Base-by-base conservation (phyloP, 2,329 filamentous ascomycete species). In the Aspergillus persii region DNA sequence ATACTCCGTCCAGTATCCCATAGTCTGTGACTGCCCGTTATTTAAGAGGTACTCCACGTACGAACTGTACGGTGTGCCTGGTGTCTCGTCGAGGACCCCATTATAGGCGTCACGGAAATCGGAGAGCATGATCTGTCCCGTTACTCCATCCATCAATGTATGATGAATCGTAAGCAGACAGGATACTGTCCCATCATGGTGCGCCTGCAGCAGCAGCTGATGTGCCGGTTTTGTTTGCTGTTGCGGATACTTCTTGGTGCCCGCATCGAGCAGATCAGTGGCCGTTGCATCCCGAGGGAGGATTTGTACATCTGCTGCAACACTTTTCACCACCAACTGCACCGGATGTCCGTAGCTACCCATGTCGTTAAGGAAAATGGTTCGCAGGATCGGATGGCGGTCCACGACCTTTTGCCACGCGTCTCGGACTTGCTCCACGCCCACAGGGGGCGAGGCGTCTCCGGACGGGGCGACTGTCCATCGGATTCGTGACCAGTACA, bases 81-180 rank as follows among this genome's bases (percentile, higher is more conserved):
- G n/a, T 51, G 4, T 23, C 71, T 61, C 0, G 83, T 3, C 69
- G 68, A 63, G 77, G 77, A 49, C 77, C 23, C 31, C 50, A 27
- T 44, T n/a, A 44, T 50, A 58, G 18, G 56, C 56, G 9, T 46
- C 30, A n/a, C 39, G 71, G 11, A 71, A 58, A 4, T 64, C 59
- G 11, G 63, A 41, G 3, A 55, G 29, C 11, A 52, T 6, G 8
- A 55, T 27, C 23, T 53, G 27, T 3, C 41, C n/a, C 9, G 49
- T 47, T 15, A 27, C 31, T n/a, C 49, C 59, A 30, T 58, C 52
- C 23, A 61, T 29, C 23, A 60, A 56, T 18, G 27, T 58, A 59
- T 50, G 53, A 50, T 59, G 47, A 3, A 50, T 44, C 3, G 31
- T 48, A 9, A 63, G 44, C n/a, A 57, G 11, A n/a, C 59, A 63